phyloP scores from a whole-genome alignment of 768 basidiomycete species.

The Russula vinacea region DNA sequence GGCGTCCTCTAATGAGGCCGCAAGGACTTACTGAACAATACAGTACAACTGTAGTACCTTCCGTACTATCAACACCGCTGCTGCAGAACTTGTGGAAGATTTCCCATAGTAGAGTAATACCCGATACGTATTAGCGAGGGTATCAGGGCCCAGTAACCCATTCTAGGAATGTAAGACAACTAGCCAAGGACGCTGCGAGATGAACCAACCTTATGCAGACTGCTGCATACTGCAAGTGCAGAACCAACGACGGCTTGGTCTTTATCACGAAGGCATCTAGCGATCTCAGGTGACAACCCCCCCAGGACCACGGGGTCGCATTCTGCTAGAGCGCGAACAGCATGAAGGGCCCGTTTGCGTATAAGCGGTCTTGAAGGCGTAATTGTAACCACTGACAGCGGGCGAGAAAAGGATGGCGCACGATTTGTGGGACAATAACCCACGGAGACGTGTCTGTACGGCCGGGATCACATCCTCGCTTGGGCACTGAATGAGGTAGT shows the following conservation, averaged over 20 bases:
- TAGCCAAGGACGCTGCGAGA: not conserved
- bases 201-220: conserved; percentile 22
- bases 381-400: not conserved
- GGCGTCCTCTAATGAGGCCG: not conserved
- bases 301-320: conserved; percentile 19
- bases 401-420: conserved; percentile 49
- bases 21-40: conserved; percentile 20
- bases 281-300: conserved; percentile 23
- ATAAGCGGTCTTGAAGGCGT: conserved; percentile 2
- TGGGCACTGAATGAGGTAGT: conserved; percentile 58
- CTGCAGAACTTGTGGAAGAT: conserved; percentile 2
- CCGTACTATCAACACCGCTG: conserved; percentile 14
- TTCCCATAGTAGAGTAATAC: conserved; percentile 12
- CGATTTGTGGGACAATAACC: conserved; percentile 71
- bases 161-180: conserved; percentile 20
- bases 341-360: conserved; percentile 22
- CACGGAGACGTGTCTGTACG: conserved; percentile 59
- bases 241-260: conserved; percentile 24
- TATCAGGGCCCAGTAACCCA: conserved; percentile 19
- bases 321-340: conserved; percentile 22
- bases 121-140: conserved; percentile 7
- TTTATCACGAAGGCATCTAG: conserved; percentile 21
- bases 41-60: conserved; percentile 23
- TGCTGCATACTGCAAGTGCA: conserved; percentile 21
- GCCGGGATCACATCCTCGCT: conserved; percentile 74